phyloP scores from a whole-genome alignment of 1,139 yeast genomes.

The Sugiyamaella pinicola region DNA sequence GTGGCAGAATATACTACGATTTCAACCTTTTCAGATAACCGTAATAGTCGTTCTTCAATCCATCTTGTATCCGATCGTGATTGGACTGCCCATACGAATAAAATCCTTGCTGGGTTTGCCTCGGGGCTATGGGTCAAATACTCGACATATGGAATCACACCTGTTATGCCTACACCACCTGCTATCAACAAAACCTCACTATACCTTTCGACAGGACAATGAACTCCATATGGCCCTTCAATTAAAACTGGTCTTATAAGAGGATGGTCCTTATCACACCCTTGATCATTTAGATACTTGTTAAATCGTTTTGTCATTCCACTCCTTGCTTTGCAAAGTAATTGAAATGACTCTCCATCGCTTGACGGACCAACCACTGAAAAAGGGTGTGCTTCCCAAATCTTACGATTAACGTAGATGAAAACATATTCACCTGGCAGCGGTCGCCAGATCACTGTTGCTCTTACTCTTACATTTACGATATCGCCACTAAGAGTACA shows the following conservation, averaged over 20 bases:
- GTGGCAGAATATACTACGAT: conserved; percentile 33
- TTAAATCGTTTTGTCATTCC: conserved; percentile 40
- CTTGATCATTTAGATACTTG: conserved; percentile 32
- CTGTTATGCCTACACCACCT: conserved; percentile 80
- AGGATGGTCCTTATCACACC: conserved; percentile 33
- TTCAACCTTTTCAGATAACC: conserved; percentile 31
- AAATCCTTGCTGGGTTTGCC: conserved; percentile 28
- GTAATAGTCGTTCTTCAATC: conserved; percentile 35
- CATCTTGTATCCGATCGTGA: conserved; percentile 33
- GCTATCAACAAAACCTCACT: conserved; percentile 59
- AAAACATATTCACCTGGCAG: conserved; percentile 68
- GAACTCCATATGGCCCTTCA: conserved; percentile 68
- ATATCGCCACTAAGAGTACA: conserved; percentile 39
- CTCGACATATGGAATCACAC: conserved; percentile 46
- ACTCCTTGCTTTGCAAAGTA: conserved; percentile 43
- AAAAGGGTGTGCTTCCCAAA: conserved; percentile 67
- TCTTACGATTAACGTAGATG: conserved; percentile 52
- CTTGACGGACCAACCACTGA: conserved; percentile 50
- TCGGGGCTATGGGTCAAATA: conserved; percentile 29
- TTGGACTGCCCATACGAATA: conserved; percentile 38
- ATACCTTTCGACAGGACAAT: conserved; percentile 56
- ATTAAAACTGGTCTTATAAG: conserved; percentile 45
- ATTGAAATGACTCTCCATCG: conserved; percentile 44
- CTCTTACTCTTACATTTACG: conserved; percentile 38
- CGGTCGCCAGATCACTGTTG: conserved; percentile 47